phyloP scores from a whole-genome alignment of 306 rosid species.

The Dryas octopetala region DNA sequence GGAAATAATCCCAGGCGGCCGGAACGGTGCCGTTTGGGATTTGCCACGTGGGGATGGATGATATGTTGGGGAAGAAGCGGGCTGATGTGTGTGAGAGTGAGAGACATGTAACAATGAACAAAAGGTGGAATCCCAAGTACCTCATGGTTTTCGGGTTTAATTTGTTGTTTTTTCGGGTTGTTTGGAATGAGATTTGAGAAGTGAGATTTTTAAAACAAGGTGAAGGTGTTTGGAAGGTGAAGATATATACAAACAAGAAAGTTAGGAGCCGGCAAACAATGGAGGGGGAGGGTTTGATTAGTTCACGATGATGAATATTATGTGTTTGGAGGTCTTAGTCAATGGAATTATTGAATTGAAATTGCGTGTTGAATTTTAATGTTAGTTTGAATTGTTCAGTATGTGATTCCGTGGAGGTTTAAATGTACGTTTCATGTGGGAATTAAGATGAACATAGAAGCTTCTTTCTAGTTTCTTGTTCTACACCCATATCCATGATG shows the following conservation, averaged over 20 bases:
- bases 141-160: slow-evolving; percentile 30
- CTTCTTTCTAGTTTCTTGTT: not conserved
- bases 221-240: not conserved
- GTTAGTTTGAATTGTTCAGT: not conserved
- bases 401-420: not conserved
- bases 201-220: not conserved
- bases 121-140: slow-evolving; percentile 19
- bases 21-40: slow-evolving; percentile 16
- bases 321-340: slow-evolving; percentile 9
- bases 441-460: not conserved
- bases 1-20: slow-evolving; percentile 60
- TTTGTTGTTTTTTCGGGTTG: not conserved
- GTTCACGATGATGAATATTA: too few relatives aligned
- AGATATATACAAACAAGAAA: not conserved
- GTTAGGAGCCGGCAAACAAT: slow-evolving; percentile 10
- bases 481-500: not conserved
- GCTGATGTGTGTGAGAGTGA: slow-evolving; percentile 38
- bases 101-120: slow-evolving; percentile 7
- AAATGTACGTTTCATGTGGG: not conserved
- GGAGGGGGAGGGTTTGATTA: not conserved
- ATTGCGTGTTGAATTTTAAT: slow-evolving; percentile 9
- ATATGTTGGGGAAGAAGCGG: slow-evolving; percentile 61
- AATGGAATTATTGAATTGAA: not conserved
- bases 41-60: slow-evolving; percentile 47
- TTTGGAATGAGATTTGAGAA: not conserved